Evolutionary conservation across 768 basidiomycete genomes (phyloP), one percentile per base, ranked within the genome.

Genomic region (Pulveroboletus sp.): DNA sequence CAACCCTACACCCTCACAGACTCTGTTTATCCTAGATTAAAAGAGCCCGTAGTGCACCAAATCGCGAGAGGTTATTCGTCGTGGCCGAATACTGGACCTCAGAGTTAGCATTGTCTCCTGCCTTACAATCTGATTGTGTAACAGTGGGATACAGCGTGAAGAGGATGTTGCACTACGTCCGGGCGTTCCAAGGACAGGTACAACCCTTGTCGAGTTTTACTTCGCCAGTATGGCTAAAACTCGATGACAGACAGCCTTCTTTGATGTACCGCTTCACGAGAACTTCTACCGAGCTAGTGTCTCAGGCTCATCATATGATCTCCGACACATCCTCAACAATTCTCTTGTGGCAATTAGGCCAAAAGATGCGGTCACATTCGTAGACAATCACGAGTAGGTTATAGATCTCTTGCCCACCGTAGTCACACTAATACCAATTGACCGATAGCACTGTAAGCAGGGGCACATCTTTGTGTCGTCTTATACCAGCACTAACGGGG

Each of bases 251-350:
- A 82, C 87, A 10, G 77, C 92, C 0, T 91, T 95, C 62, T 96
- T 96, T 56, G 93, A 96, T 63, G 89, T 91, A 7, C 90, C 91
- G 17, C 74, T 97, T 18, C 93, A 97, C 62, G 76, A 82, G 69
- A 91, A 89, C 57, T 84, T 94, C 61, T 75, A 84, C 60, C 73
- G 76, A 51, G 93, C 93, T 11, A 89, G 89, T 64, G 79, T 81
- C 54, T 71, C 72, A 14, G 77, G 83, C 28, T 73, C 75, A 32
- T 70, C 74, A 15, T 95, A 82, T 59, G 93, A 95, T 68, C 75
- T 97, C 40, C 73, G 91, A 53, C 78, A 64, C 30, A 83, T 97
- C 53, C 71, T 93, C 36, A 73, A 85, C 45, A 73, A 77, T 40
- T 86, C 88, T 1, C 66, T 97, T 10, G 76, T 90, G 15, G 74